Evolutionary conservation across 139 green algal species (phyloP), one percentile per base, ranked within the genome.

Genomic region (Micromonas pusilla): DNA sequence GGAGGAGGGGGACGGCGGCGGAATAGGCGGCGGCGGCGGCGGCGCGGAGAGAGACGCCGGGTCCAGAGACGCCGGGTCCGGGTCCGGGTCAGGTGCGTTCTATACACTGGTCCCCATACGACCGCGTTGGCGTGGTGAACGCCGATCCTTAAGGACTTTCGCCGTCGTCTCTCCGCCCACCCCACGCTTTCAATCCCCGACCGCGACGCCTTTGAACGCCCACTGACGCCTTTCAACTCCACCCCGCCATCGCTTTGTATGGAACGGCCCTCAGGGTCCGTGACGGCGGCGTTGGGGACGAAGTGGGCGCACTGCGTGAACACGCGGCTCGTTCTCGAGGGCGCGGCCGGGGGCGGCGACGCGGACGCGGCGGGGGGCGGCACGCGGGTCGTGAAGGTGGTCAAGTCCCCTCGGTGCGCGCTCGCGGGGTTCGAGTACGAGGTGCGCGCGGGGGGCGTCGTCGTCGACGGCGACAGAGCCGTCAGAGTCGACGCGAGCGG

Each of bases 221-320:
- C n/a, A n/a, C n/a, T n/a, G n/a, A n/a, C n/a, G n/a, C n/a, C n/a
- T n/a, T n/a, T n/a, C n/a, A n/a, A n/a, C n/a, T n/a, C n/a, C n/a
- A n/a, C n/a, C n/a, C n/a, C n/a, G n/a, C n/a, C n/a, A n/a, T n/a
- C n/a, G n/a, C n/a, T n/a, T n/a, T n/a, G n/a, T n/a, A n/a, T n/a
- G n/a, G n/a, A n/a, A n/a, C n/a, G n/a, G n/a, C n/a, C n/a, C n/a
- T n/a, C n/a, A n/a, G n/a, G n/a, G 9, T 57, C 45, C 67, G 38
- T 96, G 54, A 87, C 85, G 6, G 91, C 93, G 9, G 93, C 93
- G n/a, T 82, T 97, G 23, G 93, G 93, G 53, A 88, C 90, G 52
- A 91, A 94, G 72, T 97, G 93, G 93, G 90, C 93, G 5, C 93
- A 97, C 81, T 87, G 84, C 31, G 91, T 97, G 37, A 97, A 97